Percentiles rank a stretch among this genome's conserved stretches.
Evolutionary conservation across 495 filamentous ascomycete genomes (phyloP).

Genomic region (Neurospora sp.): DNA sequence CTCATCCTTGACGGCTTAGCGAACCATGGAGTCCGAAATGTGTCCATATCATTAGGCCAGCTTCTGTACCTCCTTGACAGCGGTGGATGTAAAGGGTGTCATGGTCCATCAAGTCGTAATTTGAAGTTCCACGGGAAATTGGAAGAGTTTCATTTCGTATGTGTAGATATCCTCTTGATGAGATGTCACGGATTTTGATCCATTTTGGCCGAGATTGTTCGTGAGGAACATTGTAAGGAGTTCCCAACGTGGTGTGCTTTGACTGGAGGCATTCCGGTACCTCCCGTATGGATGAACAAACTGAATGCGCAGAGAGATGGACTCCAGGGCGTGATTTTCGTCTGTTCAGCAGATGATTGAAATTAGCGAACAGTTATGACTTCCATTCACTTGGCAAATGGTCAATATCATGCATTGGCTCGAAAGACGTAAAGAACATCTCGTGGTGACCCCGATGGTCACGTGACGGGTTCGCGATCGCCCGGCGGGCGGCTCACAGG

Average conservation of each 20-base stretch:
- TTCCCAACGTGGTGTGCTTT: background rate
- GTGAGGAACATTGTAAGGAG: background rate
- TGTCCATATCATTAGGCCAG: background rate
- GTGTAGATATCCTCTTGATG: background rate
- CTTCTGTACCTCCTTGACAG: background rate
- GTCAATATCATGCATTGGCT: background rate
- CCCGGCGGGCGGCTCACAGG: slow-evolving; percentile 4
- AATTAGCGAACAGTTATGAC: background rate
- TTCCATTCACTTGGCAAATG: background rate
- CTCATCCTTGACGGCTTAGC: background rate
- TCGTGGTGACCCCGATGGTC: slow-evolving; percentile 2
- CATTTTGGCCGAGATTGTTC: background rate
- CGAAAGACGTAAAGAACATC: background rate
- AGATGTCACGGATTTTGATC: background rate
- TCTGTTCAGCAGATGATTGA: background rate
- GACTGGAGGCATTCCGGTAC: background rate
- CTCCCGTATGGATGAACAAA: background rate
- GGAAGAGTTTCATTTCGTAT: background rate
- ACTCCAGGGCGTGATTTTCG: background rate
- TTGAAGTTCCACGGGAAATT: background rate
- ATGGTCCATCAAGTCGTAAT: background rate
- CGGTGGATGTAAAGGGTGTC: background rate
- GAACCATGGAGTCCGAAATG: background rate
- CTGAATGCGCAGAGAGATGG: background rate
- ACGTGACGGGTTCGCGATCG: slow-evolving; percentile 18